Evolutionary conservation across 495 filamentous ascomycete species (phyloP), one percentile per base, ranked within the genome.

Genomic region (Oidiodendron maius): DNA sequence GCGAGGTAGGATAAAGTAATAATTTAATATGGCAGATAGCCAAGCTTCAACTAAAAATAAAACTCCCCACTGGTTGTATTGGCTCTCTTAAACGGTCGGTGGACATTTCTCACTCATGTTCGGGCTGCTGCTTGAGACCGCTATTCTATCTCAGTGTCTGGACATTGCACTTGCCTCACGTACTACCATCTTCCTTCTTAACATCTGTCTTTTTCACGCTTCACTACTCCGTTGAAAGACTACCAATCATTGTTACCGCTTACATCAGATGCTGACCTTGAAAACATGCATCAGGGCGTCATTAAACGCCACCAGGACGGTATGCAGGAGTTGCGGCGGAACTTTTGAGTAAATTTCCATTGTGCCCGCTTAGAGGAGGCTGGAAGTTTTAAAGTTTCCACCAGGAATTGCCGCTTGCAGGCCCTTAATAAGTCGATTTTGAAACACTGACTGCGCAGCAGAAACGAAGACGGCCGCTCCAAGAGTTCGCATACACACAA

Each of bases 161-260:
- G n/a, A n/a, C n/a, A n/a, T n/a, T n/a, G n/a, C n/a, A n/a, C n/a
- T n/a, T n/a, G n/a, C n/a, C n/a, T n/a, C n/a, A n/a, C n/a, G n/a
- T n/a, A n/a, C n/a, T n/a, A n/a, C n/a, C n/a, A n/a, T n/a, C n/a
- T n/a, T n/a, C 69, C 57, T 74, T 67, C 61, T 87, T 83, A 44
- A 89, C 70, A 50, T 86, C 84, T 78, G 86, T 90, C 2, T 84
- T 87, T 71, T 91, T 91, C 16, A 96, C 87, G 34, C 77, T 84
- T 56, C 76, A 77, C 90, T 89, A 95, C 65, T 93, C 79, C 6
- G 90, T 69, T 4, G 73, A 66, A 2, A 75, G 55, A 2, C 75
- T 69, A 1, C 80, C 86, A 41, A 91, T 17, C 3, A 88, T 68
- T 3, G 79, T 76, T 0, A 85, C 37, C 8, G 71, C 74, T 8